These are phyloP conservation scores for Rhododendron ovatum DNA, from an alignment of 148 eudicot species.

Conservation along the genomic window DNA sequence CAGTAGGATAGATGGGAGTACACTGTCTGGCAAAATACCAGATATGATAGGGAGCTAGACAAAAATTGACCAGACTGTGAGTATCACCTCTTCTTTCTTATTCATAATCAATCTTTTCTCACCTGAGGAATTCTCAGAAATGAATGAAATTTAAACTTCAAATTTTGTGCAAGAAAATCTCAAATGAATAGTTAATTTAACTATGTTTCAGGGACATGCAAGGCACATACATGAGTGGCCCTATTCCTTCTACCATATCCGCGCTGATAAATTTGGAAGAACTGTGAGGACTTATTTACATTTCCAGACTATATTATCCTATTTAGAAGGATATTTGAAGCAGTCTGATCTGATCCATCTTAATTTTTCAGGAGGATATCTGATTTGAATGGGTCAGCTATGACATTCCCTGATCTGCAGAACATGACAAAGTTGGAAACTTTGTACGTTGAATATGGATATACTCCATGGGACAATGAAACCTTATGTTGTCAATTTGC, in stretches of 20 bases:
- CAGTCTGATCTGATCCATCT: slow-evolving; percentile 11
- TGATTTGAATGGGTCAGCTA: slow-evolving; percentile 41
- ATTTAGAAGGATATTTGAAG: neutral
- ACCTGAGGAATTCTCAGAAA: neutral
- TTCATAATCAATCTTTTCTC: neutral
- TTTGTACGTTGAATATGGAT: slow-evolving; percentile 46
- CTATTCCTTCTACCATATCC: slow-evolving; percentile 62
- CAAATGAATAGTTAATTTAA: neutral
- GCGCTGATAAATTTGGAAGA: slow-evolving; percentile 35
- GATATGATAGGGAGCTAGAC: slow-evolving; percentile 72
- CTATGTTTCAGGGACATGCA: slow-evolving; percentile 56
- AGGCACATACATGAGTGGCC: slow-evolving; percentile 80
- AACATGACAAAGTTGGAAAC: slow-evolving; percentile 23
- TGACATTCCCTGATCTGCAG: slow-evolving; percentile 48
- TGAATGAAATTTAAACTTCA: neutral
- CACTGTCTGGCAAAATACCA: slow-evolving; percentile 68
- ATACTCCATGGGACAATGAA: neutral
- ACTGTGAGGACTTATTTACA: slow-evolving; percentile 42
- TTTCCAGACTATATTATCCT: neutral
- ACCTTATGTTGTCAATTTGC: neutral
- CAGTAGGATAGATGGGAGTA: slow-evolving; percentile 81
- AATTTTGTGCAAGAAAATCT: neutral
- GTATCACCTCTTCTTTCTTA: slow-evolving; percentile 15
- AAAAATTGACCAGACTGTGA: slow-evolving; percentile 45
- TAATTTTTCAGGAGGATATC: slow-evolving; percentile 63